Conservation (phyloP, 2,329 filamentous ascomycete genomes). For the Trichoderma endophyticum region DNA sequence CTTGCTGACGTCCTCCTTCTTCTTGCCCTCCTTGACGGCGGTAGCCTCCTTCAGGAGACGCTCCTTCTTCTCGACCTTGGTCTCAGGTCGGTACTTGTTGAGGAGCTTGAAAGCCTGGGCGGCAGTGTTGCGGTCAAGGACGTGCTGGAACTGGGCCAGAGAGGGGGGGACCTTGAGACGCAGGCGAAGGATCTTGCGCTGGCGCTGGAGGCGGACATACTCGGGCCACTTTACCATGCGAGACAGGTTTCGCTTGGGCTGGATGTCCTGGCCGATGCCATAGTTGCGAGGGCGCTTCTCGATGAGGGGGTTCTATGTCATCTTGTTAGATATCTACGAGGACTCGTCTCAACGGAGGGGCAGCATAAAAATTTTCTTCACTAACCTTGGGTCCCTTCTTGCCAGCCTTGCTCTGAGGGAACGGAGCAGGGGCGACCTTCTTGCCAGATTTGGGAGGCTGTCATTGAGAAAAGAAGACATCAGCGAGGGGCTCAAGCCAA, state of each 20-base stretch:
- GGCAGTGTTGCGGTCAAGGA: constrained; percentile 94
- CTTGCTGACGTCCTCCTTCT: constrained; percentile 99
- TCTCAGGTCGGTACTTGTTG: constrained; percentile 99
- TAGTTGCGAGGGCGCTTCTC: constrained; percentile 98
- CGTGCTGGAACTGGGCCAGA: constrained; percentile 96
- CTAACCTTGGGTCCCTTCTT: constrained; percentile 95
- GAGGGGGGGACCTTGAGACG: constrained; percentile 97
- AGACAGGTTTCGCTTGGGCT: constrained; percentile 90
- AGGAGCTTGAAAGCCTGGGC: constrained; percentile 98
- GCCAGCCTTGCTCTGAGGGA: constrained; percentile 87
- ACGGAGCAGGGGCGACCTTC: constrained; percentile 96
- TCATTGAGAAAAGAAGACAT: constrained; percentile 99
- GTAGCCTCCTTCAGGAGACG: constrained; percentile 97
- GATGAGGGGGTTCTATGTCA: constrained; percentile 87
- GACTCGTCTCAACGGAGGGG: neutral
- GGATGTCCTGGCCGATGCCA: constrained; percentile 98
- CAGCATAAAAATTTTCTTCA: constrained; percentile 39
- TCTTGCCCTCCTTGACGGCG: constrained; percentile 97
- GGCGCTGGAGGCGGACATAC: constrained; percentile 96
- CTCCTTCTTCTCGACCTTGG: constrained; percentile 99
- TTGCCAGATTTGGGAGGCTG: constrained; percentile 98
- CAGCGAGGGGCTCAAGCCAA: constrained; percentile 79
- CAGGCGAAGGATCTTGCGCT: constrained; percentile 93
- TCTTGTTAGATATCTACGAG: neutral
- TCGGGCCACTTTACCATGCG: constrained; percentile 99